phyloP scores from a whole-genome alignment of 2,329 filamentous ascomycete species.

The Fusarium tricinctum region DNA sequence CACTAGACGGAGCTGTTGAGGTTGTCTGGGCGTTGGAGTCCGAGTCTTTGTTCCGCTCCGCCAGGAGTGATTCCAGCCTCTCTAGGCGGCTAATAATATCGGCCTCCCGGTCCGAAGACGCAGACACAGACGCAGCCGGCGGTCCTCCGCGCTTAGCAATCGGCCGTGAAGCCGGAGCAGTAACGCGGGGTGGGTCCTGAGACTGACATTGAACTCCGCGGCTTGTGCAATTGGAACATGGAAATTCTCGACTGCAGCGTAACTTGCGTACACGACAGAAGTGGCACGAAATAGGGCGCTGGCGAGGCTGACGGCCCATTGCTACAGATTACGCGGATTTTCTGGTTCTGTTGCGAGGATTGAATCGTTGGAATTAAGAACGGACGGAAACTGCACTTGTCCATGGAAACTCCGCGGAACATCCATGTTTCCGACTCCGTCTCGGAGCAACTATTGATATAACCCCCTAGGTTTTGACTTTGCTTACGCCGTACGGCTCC shows the following conservation, averaged over 20 bases:
- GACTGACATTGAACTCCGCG: conserved; percentile 53
- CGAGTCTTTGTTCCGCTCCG: conserved; percentile 32
- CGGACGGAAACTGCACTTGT: conserved; percentile 4
- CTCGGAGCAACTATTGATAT: conserved; percentile 10
- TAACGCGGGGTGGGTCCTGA: conserved; percentile 43
- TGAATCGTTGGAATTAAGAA: conserved; percentile 27
- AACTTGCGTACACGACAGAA: conserved; percentile 55
- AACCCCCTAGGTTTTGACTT: conserved; percentile 1
- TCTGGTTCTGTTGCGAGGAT: conserved; percentile 14
- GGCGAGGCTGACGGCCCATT: conserved; percentile 54
- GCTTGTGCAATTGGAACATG: conserved; percentile 55
- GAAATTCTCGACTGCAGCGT: conserved; percentile 55
- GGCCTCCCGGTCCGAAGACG: conserved; percentile 19
- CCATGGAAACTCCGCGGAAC: conserved; percentile 48
- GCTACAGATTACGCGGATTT: not conserved
- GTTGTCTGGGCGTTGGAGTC: conserved; percentile 16
- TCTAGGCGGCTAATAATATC: conserved; percentile 47
- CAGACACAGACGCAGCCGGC: conserved; percentile 1
- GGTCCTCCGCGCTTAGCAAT: conserved; percentile 21
- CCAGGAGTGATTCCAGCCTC: conserved; percentile 48
- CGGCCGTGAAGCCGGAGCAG: conserved; percentile 28
- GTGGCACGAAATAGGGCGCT: conserved; percentile 55
- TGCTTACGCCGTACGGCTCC: conserved; percentile 5
- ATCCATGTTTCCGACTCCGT: conserved; percentile 36
- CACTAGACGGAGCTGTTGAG: conserved; percentile 19